A percentile compares a stretch with the other conserved stretches of the same genome.
phyloP scores from a whole-genome alignment of 78 protist genomes.

The Monosiga brevicollis region DNA sequence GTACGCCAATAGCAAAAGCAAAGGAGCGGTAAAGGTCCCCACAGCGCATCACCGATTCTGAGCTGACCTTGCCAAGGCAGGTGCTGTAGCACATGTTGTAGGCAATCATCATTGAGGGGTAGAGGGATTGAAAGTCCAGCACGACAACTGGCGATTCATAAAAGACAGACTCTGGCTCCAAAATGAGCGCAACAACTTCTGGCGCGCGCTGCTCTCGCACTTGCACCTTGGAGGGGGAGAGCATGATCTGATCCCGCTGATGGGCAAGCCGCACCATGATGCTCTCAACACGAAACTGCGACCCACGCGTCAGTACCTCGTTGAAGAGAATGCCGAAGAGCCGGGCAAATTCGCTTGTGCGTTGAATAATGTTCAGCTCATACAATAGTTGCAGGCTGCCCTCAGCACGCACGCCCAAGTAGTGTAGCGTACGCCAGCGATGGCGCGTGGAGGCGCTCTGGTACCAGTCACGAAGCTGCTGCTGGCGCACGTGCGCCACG shows the following conservation, averaged over 20 bases:
- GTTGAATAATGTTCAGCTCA: conserved; percentile 49
- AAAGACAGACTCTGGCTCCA: conserved; percentile 73
- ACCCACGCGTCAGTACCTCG: conserved; percentile 71
- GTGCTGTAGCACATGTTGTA: conserved; percentile 90
- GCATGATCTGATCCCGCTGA: conserved; percentile 43
- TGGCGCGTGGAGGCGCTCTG: background rate
- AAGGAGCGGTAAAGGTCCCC: too few species aligned
- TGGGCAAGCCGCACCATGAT: conserved; percentile 72
- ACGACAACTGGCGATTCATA: conserved; percentile 84
- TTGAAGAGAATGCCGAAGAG: conserved; percentile 82
- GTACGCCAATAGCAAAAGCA: too few species aligned
- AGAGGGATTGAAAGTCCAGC: conserved; percentile 88
- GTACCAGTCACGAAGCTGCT: background rate
- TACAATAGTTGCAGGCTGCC: conserved; percentile 25
- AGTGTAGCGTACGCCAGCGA: conserved; percentile 24
- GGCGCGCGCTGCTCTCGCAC: conserved; percentile 45
- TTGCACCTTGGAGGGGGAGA: conserved; percentile 58
- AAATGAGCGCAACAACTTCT: conserved; percentile 76
- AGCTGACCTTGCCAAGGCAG: conserved; percentile 66
- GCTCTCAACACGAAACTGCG: conserved; percentile 88
- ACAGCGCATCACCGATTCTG: too few species aligned
- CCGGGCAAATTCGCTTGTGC: conserved; percentile 79
- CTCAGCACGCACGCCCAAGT: background rate
- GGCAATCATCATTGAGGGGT: conserved; percentile 92
- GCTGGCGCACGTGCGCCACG: conserved; percentile 2